These are phyloP conservation scores for Fraxinus albicans DNA, from an alignment of 305 asterid genomes.

Conservation along the genomic window DNA sequence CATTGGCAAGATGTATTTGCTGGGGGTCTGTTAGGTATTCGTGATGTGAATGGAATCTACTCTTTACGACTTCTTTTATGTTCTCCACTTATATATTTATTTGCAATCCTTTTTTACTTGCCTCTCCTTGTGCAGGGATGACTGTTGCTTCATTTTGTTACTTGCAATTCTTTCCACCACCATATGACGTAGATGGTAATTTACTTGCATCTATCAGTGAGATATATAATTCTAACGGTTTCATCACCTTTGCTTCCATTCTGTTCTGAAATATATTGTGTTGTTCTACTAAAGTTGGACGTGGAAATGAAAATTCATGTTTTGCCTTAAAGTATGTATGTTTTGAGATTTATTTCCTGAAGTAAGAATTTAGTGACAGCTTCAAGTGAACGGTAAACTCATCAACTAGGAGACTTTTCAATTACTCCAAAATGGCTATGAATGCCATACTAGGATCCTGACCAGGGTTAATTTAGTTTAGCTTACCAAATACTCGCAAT, in stretches of 20 bases:
- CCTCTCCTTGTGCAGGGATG: constrained; percentile 53
- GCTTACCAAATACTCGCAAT: neutral
- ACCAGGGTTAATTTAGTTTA: neutral
- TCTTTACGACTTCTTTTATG: constrained; percentile 6
- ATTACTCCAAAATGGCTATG: neutral
- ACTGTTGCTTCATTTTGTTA: constrained; percentile 80
- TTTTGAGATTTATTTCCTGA: neutral
- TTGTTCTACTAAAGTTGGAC: neutral
- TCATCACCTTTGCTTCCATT: neutral
- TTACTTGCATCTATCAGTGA: constrained; percentile 2
- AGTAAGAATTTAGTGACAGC: neutral
- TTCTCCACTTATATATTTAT: constrained; percentile 2
- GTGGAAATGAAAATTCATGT: neutral
- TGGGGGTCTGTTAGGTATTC: constrained; percentile 72
- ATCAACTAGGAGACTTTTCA: neutral
- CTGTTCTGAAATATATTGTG: constrained; percentile 4
- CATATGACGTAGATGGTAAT: constrained; percentile 76
- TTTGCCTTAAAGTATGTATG: neutral
- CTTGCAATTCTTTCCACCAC: constrained; percentile 92
- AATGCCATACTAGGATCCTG: neutral
- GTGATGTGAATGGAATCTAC: constrained; percentile 1
- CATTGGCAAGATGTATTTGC: constrained; percentile 91
- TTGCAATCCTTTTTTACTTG: constrained; percentile 18
- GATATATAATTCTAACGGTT: neutral
- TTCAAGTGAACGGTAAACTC: neutral